phyloP scores from a whole-genome alignment of 305 asterid species.

The Withania somnifera region DNA sequence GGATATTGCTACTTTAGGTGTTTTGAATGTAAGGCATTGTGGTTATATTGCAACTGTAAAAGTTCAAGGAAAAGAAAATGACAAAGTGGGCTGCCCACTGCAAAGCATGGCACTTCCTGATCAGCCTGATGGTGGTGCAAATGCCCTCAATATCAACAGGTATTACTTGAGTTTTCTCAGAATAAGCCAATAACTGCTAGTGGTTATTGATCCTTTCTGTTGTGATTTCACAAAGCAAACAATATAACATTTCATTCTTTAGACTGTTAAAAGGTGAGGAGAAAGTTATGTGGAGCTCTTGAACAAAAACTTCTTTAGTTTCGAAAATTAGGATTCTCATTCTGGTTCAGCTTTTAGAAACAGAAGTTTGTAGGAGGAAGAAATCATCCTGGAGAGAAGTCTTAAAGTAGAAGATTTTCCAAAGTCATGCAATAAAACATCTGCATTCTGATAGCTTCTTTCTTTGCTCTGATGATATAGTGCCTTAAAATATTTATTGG shows the following conservation, averaged over 20 bases:
- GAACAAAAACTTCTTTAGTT: background rate
- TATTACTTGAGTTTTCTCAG: slow-evolving; percentile 14
- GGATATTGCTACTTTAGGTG: slow-evolving; percentile 5
- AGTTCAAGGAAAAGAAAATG: slow-evolving; percentile 55
- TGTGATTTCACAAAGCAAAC: background rate
- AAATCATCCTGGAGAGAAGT: background rate
- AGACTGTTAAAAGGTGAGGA: background rate
- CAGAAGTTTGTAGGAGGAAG: background rate
- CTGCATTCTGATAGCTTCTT: background rate
- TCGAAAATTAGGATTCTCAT: background rate
- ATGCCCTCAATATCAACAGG: slow-evolving; percentile 75
- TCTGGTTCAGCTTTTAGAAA: background rate
- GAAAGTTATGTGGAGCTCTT: background rate
- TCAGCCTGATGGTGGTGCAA: slow-evolving; percentile 82
- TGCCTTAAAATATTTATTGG: background rate
- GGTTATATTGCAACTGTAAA: slow-evolving; percentile 29
- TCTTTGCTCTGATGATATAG: background rate
- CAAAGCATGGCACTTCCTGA: slow-evolving; percentile 62
- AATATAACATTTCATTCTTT: background rate
- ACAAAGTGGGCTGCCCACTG: slow-evolving; percentile 25
- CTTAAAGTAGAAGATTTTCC: background rate
- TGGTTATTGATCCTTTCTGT: background rate
- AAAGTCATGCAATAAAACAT: background rate
- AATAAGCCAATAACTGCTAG: background rate
- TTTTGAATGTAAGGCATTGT: slow-evolving; percentile 47